A percentile compares a stretch with the other conserved stretches of the same genome.
Evolutionary conservation across 2,329 filamentous ascomycete species (phyloP).

Genomic region (Stagonosporopsis rhizophila): DNA sequence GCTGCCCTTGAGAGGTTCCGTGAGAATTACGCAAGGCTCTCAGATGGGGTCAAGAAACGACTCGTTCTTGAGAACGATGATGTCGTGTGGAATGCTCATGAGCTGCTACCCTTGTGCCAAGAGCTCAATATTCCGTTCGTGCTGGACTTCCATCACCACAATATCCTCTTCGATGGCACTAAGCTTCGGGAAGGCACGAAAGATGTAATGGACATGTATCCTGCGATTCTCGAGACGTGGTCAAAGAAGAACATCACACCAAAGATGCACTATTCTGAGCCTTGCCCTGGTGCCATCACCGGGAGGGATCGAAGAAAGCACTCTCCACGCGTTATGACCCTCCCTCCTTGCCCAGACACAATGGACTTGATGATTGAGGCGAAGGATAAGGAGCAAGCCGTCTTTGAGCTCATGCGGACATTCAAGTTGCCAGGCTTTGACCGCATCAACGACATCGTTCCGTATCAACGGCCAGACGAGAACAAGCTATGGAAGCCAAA

Average conservation of each 20-base stretch:
- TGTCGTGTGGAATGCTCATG: conserved; percentile 90
- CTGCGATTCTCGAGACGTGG: conserved; percentile 85
- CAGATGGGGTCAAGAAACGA: conserved; percentile 75
- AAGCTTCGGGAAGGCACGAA: conserved; percentile 81
- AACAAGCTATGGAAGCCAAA: conserved; percentile 59
- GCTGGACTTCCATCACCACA: conserved; percentile 94
- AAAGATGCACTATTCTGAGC: conserved; percentile 98
- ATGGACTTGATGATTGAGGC: conserved; percentile 99
- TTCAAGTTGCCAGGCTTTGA: conserved; percentile 85
- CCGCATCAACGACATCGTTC: conserved; percentile 76
- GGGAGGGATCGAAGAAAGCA: conserved; percentile 83
- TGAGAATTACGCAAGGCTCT: conserved; percentile 72
- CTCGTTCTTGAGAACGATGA: conserved; percentile 95
- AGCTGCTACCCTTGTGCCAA: conserved; percentile 87
- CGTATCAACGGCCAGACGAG: conserved; percentile 78
- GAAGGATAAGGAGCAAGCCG: conserved; percentile 96
- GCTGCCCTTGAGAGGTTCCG: conserved; percentile 81
- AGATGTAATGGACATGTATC: conserved; percentile 78
- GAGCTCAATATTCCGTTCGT: conserved; percentile 93
- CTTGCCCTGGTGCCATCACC: conserved; percentile 76
- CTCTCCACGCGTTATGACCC: conserved; percentile 75
- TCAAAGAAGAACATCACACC: conserved; percentile 81
- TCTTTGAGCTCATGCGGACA: conserved; percentile 90
- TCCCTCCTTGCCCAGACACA: conserved; percentile 80
- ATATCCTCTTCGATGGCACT: conserved; percentile 81